Evolutionary conservation across 1,284 basidiomycete species (phyloP), one percentile per base, ranked within the genome.

Genomic region (Wolfiporia cocos): DNA sequence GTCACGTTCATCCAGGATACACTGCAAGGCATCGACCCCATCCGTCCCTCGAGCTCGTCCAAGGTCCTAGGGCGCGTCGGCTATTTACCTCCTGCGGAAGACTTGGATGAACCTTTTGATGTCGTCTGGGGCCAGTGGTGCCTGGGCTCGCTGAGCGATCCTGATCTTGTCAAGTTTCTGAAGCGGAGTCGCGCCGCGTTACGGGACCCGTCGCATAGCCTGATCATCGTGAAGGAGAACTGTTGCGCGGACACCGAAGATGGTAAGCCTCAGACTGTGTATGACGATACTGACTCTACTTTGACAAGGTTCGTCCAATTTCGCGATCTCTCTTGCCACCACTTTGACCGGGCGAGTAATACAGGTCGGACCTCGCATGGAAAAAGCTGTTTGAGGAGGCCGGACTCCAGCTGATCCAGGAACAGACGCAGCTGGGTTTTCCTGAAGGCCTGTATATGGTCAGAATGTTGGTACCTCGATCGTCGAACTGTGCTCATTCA

Each of bases 51-150:
- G 28, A 57, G 52, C 31, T 67, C 67, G 30, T 66, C 68, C 1
- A 68, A 56, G 21, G 65, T 73, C 43, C 58, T 83, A 23, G 77
- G 73, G 45, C 74, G 81, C 17, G 65, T 84, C 6, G 86, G 85
- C 3, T 73, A 74, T 55, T 60, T 59, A 23, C 66, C 77, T 2
- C 42, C 56, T 14, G 47, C 41, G n/a, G 42, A 48, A 6, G 56
- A 62, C 17, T 34, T 53, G 3, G 69, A 70, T 37, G 65, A 68
- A 29, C 74, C 73, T 2, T 89, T 85, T 59, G 86, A 92, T 63
- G 73, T 92, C 12, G 76, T 94, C 44, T 92, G 90, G 93, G 91
- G 90, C 55, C 93, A 96, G 61, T 96, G 93, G 93, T 94, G 92
- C 67, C 71, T 95, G 11, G 87, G 88, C n/a, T 89, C 93, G 67